These are phyloP conservation scores for Nakaseomyces bracarensis DNA, from an alignment of 1,139 yeast species.

Conservation along the genomic window DNA sequence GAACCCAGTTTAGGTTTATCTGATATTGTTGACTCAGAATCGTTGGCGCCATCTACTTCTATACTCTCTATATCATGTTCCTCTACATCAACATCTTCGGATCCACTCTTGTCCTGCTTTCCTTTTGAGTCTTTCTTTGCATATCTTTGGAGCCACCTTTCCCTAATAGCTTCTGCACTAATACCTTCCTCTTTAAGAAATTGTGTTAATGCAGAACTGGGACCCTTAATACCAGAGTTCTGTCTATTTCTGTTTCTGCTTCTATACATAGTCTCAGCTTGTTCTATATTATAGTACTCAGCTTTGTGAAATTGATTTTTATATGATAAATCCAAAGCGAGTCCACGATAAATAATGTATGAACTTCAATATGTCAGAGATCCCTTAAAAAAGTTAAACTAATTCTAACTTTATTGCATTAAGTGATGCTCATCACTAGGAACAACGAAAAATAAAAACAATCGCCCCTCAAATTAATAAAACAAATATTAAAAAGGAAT, in stretches of 20 bases:
- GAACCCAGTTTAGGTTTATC: conserved; percentile 2
- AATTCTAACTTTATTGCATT: too few species aligned
- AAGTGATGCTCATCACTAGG: neutral
- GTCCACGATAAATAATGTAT: too few species aligned
- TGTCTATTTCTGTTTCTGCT: neutral
- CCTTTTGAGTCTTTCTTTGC: conserved; percentile 18
- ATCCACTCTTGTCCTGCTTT: conserved; percentile 6
- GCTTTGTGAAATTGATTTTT: too few species aligned
- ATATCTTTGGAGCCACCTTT: conserved; percentile 43
- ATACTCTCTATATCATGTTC: neutral
- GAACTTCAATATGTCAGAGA: too few species aligned
- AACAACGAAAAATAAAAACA: too few species aligned
- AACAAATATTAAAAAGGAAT: neutral
- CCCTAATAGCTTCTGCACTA: conserved; percentile 67
- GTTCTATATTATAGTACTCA: too few species aligned
- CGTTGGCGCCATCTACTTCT: too few species aligned
- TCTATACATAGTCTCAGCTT: neutral
- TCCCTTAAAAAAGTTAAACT: too few species aligned
- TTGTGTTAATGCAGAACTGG: conserved; percentile 72
- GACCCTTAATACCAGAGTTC: conserved; percentile 52
- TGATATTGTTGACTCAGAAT: conserved; percentile 4
- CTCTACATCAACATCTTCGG: conserved; percentile 6
- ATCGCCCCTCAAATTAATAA: neutral
- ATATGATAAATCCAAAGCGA: too few species aligned
- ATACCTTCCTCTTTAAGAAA: conserved; percentile 79